These are phyloP conservation scores for Oryza officinalis DNA, from an alignment of 176 grass and related monocot species.

Conservation along the genomic window DNA sequence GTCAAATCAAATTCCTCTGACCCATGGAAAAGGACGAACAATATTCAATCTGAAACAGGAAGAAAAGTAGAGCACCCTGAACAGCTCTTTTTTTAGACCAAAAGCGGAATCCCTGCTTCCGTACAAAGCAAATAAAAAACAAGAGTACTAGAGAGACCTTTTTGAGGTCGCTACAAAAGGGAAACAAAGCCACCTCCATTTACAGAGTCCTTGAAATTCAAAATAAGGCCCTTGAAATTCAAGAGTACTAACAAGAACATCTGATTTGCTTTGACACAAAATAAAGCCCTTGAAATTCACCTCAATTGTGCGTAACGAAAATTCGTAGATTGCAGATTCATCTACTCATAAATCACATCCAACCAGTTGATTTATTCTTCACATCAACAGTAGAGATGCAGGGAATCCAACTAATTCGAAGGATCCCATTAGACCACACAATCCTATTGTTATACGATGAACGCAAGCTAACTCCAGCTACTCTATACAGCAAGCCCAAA, in stretches of 20 bases:
- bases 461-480: background rate
- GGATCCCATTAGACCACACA: background rate
- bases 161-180: background rate
- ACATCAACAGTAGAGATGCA: background rate
- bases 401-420: background rate
- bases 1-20: background rate
- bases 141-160: background rate
- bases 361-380: background rate
- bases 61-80: background rate
- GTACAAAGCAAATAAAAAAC: background rate
- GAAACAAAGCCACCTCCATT: background rate
- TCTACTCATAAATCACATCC: background rate
- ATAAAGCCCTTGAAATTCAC: background rate
- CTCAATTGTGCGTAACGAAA: background rate
- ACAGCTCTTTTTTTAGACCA: background rate
- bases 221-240: background rate
- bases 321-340: background rate
- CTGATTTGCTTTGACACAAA: background rate
- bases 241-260: background rate
- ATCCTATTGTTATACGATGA: background rate
- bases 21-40: background rate
- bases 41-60: background rate
- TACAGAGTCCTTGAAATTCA: background rate
- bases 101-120: background rate
- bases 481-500: background rate